Evolutionary conservation across 768 basidiomycete species (phyloP).

Genomic region (Leccinellum albellum): DNA sequence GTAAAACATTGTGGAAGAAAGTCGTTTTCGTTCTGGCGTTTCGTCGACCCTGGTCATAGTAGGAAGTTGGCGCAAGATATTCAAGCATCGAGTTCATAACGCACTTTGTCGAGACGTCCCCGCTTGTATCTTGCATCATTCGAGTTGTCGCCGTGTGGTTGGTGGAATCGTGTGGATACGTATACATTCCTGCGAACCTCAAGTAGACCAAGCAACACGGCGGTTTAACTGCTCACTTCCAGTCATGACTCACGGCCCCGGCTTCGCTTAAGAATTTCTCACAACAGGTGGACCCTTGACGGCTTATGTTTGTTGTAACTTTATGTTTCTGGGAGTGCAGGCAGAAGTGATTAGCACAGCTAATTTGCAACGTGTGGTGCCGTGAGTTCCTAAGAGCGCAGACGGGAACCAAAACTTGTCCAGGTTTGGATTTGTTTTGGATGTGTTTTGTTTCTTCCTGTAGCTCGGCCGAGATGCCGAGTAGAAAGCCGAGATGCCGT

Average conservation of each 20-base stretch:
- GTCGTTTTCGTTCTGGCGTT: background rate
- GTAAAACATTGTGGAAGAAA: background rate
- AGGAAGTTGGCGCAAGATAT: background rate
- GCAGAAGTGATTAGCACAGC: background rate
- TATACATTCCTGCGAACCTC: background rate
- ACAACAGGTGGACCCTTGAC: background rate
- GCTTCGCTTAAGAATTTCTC: background rate
- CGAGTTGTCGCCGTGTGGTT: background rate
- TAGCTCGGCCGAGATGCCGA: too few species aligned
- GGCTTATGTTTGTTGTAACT: background rate
- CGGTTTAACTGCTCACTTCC: background rate
- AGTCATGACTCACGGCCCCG: background rate
- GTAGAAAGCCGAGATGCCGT: too few species aligned
- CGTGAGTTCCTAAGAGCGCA: background rate
- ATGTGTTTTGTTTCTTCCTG: too few species aligned
- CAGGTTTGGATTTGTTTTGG: too few species aligned
- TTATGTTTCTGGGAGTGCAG: background rate
- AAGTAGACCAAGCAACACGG: background rate
- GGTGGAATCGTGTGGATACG: background rate
- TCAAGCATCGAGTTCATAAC: background rate
- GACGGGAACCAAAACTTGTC: too few species aligned
- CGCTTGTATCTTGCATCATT: background rate
- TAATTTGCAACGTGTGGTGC: background rate
- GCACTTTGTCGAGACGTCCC: background rate
- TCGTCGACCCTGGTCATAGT: background rate